Evolutionary conservation across 805 yeast species (phyloP), one percentile per base, ranked within the genome.

Genomic region (Kuraishia hungarica): DNA sequence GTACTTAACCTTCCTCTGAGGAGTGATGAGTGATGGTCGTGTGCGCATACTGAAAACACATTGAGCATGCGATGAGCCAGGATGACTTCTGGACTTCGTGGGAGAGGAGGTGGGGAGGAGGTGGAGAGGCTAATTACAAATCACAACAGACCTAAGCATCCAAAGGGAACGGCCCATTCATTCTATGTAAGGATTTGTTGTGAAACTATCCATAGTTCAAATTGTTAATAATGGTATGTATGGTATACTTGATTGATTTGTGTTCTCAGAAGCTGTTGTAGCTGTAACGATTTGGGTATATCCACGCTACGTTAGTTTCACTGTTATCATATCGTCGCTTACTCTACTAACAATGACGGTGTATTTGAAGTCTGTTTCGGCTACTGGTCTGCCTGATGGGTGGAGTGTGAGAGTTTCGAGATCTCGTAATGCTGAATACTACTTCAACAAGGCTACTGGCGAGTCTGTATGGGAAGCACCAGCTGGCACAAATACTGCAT

Each of bases 401-500:
- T 94, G 99, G 98, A 82, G 86, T 47, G 80, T 94, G 51, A 79
- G 83, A 57, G 79, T 82, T 54, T 89, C 97, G 48, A 82, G 83
- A 58, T 85, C 94, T 17, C 90, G 89, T 65, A 82, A 88, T 63
- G 81, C 89, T 62, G 97, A 93, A 57, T 94, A 94, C 72, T 94
- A 76, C 70, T 84, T 79, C 71, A 83, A 92, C 65, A 81, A 83
- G 28, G 75, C 76, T 48, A 83, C 91, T 1, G 78, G 82, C 51
- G 84, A 84, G 65, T 87, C 97, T 0, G 76, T 83, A 46, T 94
- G 99, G 99, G 92, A 86, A 55, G 88, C 96, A 11, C 99, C 99
- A 2, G 80, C 74, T 52, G 97, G 93, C 2, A 83, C 96, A 1
- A 87, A 94, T 61, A 66, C 77, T 17, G 82, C 70, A 1, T 73